Evolutionary conservation across 331 rosid species (phyloP), one percentile per base, ranked within the genome.

Genomic region (Rhamnella rubrinervis): DNA sequence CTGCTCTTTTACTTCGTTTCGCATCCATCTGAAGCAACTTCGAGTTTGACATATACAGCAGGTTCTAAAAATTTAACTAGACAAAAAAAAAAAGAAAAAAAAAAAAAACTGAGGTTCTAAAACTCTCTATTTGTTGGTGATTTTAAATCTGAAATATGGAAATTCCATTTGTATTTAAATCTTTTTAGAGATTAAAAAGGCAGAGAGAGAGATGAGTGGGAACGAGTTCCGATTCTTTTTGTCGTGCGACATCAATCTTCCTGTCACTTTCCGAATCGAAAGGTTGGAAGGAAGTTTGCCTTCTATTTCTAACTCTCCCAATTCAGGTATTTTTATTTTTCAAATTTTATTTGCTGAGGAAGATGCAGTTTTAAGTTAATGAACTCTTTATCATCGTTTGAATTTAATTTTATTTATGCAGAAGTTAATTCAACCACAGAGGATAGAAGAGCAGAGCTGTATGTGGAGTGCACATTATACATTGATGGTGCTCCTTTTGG

Each of bases 401-500:
- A 9, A 58, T n/a, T 23, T 28, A 49, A 19, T 31, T 31, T 31
- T 52, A 8, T 23, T 65, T 37, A 21, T 68, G 80, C 83, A 89
- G 98, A 89, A 69, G 75, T 70, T 82, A 84, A 81, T 70, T 72
- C 80, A 12, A 66, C 86, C 2, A 18, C 86, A 1, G 97, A 87
- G 66, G 95, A 87, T 76, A 84, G 86, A 83, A 85, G 57, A 18
- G 77, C 83, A 1, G 98, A 95, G 85, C 80, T 95, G 44, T 89
- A 82, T 37, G 98, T 91, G 67, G 98, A 91, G 87, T 91, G 96
- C 67, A 92, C 95, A 0, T 74, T 95, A 80, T 83, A 83, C 58
- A 84, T 95, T 61, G 96, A 95, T 72, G 98, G 98, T 25, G 95
- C 97, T 71, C 97, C 86, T 16, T 91, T 91, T 82, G 98, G 98